phyloP scores from a whole-genome alignment of 176 grass and related monocot species.

The Carex littledalei region DNA sequence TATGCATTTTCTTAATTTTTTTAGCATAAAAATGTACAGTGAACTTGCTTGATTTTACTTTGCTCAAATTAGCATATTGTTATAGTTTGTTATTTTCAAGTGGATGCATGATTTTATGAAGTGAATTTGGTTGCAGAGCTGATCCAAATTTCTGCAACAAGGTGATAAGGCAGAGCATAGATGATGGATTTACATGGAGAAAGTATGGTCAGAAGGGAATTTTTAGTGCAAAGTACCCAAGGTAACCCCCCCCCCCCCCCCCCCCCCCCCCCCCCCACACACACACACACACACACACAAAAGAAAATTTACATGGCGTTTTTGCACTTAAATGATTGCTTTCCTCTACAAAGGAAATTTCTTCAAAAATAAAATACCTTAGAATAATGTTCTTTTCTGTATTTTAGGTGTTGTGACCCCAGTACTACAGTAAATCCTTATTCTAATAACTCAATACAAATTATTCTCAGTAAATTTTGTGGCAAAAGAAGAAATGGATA shows the following conservation, averaged over 20 bases:
- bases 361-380: not conserved
- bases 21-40: not conserved
- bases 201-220: conserved; percentile 45
- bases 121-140: conserved; percentile 9
- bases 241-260: not conserved
- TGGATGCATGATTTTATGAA: not conserved
- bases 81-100: not conserved
- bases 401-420: not conserved
- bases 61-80: not conserved
- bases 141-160: conserved; percentile 6
- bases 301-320: not conserved
- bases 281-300: too few relatives aligned
- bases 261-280: too few relatives aligned
- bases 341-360: not conserved
- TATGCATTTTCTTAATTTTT: not conserved
- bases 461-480: not conserved
- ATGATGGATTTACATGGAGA: conserved; percentile 32
- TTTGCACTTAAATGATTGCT: not conserved
- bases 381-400: not conserved
- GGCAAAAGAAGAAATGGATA: not conserved
- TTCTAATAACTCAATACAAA: not conserved
- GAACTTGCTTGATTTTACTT: not conserved
- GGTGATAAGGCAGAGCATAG: not conserved
- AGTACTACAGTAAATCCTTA: not conserved
- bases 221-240: conserved; percentile 24